These are phyloP conservation scores for Suillus brevipes DNA, from an alignment of 768 basidiomycete species.

Conservation along the genomic window DNA sequence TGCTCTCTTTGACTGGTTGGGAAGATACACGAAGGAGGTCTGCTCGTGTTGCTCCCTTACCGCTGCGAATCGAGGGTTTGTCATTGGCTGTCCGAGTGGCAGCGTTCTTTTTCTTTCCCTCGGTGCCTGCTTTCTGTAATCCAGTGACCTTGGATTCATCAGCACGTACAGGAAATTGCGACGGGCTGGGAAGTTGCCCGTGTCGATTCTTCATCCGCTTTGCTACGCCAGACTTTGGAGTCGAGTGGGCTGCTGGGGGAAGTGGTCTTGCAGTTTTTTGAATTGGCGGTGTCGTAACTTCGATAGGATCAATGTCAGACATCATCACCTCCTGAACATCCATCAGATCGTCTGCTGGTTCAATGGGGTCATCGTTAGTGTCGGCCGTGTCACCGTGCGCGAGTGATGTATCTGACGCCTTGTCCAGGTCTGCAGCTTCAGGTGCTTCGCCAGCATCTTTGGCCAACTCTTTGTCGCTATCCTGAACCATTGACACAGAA, in stretches of 20 bases:
- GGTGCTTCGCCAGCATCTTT: background rate
- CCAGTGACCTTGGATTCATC: background rate
- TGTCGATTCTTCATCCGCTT: conserved; percentile 45
- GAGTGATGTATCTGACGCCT: background rate
- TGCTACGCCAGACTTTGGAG: conserved; percentile 35
- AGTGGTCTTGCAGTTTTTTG: conserved; percentile 11
- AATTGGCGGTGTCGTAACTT: conserved; percentile 14
- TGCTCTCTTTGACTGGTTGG: background rate
- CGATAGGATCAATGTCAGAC: conserved; percentile 32
- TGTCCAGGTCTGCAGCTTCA: background rate
- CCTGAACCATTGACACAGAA: background rate
- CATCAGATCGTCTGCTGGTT: conserved; percentile 41
- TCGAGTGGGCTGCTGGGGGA: conserved; percentile 15
- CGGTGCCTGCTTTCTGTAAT: background rate
- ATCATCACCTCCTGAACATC: conserved; percentile 12
- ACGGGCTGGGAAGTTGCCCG: background rate
- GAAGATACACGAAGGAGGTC: background rate
- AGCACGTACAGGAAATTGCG: background rate
- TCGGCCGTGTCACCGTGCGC: background rate
- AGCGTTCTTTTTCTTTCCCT: background rate
- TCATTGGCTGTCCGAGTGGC: background rate
- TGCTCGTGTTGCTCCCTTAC: background rate
- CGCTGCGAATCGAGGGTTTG: background rate
- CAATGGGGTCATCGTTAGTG: conserved; percentile 41
- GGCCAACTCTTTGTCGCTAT: background rate